Evolutionary conservation across 2,329 filamentous ascomycete genomes (phyloP).

Genomic region (Fusarium floridanum): DNA sequence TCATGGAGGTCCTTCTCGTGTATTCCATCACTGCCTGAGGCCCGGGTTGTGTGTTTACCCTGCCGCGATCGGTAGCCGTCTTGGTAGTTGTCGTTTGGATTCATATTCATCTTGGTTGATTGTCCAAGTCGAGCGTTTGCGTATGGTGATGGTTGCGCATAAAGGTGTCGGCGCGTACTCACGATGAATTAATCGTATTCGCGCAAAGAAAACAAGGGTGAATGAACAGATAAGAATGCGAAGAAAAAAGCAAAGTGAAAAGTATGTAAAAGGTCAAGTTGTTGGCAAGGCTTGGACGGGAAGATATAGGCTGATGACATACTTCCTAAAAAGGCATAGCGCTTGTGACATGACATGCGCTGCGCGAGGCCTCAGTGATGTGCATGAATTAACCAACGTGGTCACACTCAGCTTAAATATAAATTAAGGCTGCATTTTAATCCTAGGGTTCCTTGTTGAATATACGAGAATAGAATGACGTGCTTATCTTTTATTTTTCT

Average conservation of each 20-base stretch:
- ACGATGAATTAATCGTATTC: background rate
- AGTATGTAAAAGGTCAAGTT: background rate
- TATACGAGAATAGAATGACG: background rate
- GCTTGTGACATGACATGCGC: background rate
- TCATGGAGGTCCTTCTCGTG: conserved; percentile 45
- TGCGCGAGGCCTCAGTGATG: background rate
- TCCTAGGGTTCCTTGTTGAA: background rate
- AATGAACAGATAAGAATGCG: background rate
- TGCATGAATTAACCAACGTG: background rate
- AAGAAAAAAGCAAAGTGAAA: background rate
- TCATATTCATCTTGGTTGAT: conserved; percentile 43
- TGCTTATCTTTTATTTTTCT: background rate
- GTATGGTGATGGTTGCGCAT: conserved; percentile 61
- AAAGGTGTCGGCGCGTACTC: conserved; percentile 40
- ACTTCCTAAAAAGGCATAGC: background rate
- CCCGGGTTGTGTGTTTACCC: conserved; percentile 60
- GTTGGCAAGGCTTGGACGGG: background rate
- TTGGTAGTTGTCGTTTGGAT: conserved; percentile 42
- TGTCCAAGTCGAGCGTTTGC: conserved; percentile 48
- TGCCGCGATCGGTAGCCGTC: conserved; percentile 61
- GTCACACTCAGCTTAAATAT: background rate
- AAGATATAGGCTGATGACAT: background rate
- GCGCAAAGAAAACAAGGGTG: background rate
- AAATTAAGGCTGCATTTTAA: background rate
- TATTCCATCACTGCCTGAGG: conserved; percentile 43